Base-by-base conservation (phyloP, 805 yeast species). In the Starmerella potacharoeniae region DNA sequence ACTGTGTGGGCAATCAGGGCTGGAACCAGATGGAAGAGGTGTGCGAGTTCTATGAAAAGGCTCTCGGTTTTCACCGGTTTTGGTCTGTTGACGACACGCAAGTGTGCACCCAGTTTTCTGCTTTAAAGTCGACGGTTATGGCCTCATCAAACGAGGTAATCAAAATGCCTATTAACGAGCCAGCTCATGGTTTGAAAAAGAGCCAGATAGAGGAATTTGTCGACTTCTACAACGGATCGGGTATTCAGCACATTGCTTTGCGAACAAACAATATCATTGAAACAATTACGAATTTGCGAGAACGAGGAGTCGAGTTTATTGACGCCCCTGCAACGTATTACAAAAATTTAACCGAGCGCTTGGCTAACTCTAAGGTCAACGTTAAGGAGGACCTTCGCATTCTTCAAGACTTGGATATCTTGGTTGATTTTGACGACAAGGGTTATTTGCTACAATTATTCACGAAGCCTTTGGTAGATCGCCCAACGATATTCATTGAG, bases 11-110 rank as follows among this genome's bases (percentile, higher is more conserved):
- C 60, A 86, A 85, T 68, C 82, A 81, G 60, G 78, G 76, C 43
- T 84, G 90, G 90, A 69, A 81, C 63, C 71, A 77, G 61, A 79
- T 86, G 84, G 75, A 73, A 34, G 61, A 61, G 5, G 78, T 80
- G 0, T 84, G 89, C 61, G 69, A 71, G 16, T 76, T 77, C 55
- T 86, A 88, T 68, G 77, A 80, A 33, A 67, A 69, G 30, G 77
- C 79, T 1, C 79, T 86, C 61, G 89, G 89, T 0, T 84, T 87
- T 69, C 88, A 82, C 61, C 74, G 80, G 64, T 86, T 79, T 66
- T 85, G 95, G 93, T 83, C 91, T 0, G 95, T 84, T 11, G 95
- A 86, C 66, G 95, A 87, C 59, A 74, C 73, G 48, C 85, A 82
- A 60, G 78, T 87, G n/a, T 74, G 76, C 51, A 86, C 95, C 0